These are phyloP conservation scores for Phaseolus lunatus DNA, from an alignment of 306 rosid species.

Conservation along the genomic window DNA sequence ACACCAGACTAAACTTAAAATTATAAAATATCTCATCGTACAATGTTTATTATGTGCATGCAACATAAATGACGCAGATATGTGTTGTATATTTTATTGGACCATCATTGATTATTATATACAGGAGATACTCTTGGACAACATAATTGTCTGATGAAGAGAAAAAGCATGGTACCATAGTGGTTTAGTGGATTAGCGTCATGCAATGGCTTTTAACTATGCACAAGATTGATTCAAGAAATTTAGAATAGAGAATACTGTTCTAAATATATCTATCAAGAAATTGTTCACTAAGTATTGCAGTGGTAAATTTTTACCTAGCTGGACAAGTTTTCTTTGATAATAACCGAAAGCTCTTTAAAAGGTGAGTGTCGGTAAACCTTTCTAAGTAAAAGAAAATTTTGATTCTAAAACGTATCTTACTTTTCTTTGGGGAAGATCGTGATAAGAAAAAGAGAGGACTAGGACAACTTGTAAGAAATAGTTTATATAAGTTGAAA, in stretches of 20 bases:
- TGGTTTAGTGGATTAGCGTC: conserved; percentile 1
- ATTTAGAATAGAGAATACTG: background rate
- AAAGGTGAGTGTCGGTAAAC: conserved; percentile 10
- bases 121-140: conserved; percentile 31
- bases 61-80: conserved; percentile 46
- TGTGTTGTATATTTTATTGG: conserved; percentile 37
- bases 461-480: conserved; percentile 1
- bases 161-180: conserved; percentile 20
- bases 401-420: conserved; percentile 4
- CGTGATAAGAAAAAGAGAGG: background rate
- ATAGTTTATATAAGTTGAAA: background rate
- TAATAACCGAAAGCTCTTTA: conserved; percentile 3
- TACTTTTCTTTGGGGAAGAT: conserved; percentile 6
- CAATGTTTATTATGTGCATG: conserved; percentile 43
- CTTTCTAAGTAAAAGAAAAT: background rate
- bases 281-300: conserved; percentile 12
- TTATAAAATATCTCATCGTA: conserved; percentile 48
- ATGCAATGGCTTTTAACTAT: background rate
- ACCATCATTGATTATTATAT: conserved; percentile 46
- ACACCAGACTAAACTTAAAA: conserved; percentile 50
- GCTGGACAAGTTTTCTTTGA: background rate
- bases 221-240: conserved; percentile 17
- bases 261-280: conserved; percentile 2
- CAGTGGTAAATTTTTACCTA: background rate
- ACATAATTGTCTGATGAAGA: conserved; percentile 38